phyloP scores from a whole-genome alignment of 1,284 basidiomycete species.

The Leccinum fuscescens region DNA sequence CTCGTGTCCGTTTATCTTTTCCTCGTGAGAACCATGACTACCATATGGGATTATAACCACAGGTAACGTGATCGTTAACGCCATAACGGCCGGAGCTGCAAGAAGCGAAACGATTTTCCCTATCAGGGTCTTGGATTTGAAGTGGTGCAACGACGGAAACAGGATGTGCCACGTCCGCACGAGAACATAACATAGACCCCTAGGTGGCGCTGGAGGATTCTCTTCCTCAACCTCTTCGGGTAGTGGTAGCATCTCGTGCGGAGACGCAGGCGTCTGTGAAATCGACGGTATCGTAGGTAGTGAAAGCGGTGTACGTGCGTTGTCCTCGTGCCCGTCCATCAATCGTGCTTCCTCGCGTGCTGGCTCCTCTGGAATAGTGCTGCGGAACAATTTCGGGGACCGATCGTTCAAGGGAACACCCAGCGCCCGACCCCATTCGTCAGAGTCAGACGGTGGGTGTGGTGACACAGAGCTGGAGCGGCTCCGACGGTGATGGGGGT shows the following conservation, averaged over 20 bases:
- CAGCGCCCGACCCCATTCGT: conserved; percentile 52
- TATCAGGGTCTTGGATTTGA: conserved; percentile 68
- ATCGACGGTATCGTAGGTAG: conserved; percentile 50
- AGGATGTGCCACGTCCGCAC: conserved; percentile 56
- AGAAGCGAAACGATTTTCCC: conserved; percentile 77
- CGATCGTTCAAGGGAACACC: conserved; percentile 50
- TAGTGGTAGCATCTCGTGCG: conserved; percentile 36
- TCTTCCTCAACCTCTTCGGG: conserved; percentile 43
- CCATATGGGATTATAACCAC: conserved; percentile 76
- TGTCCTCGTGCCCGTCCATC: conserved; percentile 16
- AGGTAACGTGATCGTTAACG: conserved; percentile 86
- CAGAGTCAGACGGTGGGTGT: conserved; percentile 29
- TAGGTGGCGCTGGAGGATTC: conserved; percentile 39
- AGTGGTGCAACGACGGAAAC: conserved; percentile 85
- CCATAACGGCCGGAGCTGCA: conserved; percentile 84
- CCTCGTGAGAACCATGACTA: conserved; percentile 37
- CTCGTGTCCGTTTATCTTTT: conserved; percentile 38
- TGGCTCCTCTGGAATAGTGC: conserved; percentile 29
- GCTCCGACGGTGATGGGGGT: conserved; percentile 21
- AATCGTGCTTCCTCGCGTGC: conserved; percentile 10
- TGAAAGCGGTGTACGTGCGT: conserved; percentile 16
- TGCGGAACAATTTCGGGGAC: conserved; percentile 33
- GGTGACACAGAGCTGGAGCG: conserved; percentile 37
- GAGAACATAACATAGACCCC: conserved; percentile 42
- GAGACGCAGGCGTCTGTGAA: conserved; percentile 56